Base-by-base conservation (phyloP, 1,284 basidiomycete species). In the Sanguinoderma infundibulare region DNA sequence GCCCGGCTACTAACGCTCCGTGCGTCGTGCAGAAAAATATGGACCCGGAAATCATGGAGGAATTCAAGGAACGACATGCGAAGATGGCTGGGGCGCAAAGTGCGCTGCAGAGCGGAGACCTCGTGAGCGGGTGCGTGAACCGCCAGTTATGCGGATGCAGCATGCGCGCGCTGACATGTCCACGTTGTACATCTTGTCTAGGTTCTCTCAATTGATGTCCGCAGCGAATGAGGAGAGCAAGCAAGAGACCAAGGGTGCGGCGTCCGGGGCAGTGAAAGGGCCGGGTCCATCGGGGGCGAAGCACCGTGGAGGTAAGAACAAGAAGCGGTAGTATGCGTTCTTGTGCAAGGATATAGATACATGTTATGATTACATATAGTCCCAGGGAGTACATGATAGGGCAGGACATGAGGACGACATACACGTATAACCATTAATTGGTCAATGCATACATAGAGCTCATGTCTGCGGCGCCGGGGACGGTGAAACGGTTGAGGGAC, bases 21-120 rank as follows among this genome's bases (percentile, higher is more conserved):
- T 26, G 7, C 20, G 17, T 10, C 22, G n/a, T 49, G 3, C 68
- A 94, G 92, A 90, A 91, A 80, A 87, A 90, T 60, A 73, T 92
- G 75, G 93, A 95, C 69, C 91, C 92, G 1, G 90, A 92, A 68
- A 75, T 86, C 39, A 77, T 91, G 56, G 84, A 89, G 65, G 92
- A 93, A 58, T 79, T 94, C 67, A 86, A 86, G 63, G 82, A 81
- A 67, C 85, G 86, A 55, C 89, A 92, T 69, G 85, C 83, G 40
- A 86, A 84, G 72, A 78, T 91, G 71, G 72, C 80, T 9, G 80
- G 74, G 44, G 75, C 87, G 46, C 89, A 91, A 72, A 86, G 75
- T 67, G 82, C 86, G 3, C 69, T 90, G 53, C 79, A 83, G 51
- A 83, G 74, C 53, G 87, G 87, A 17, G 84, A 90, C 66, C 66